Conservation (phyloP, 495 filamentous ascomycete genomes). For the Geoglossum glabrum region DNA sequence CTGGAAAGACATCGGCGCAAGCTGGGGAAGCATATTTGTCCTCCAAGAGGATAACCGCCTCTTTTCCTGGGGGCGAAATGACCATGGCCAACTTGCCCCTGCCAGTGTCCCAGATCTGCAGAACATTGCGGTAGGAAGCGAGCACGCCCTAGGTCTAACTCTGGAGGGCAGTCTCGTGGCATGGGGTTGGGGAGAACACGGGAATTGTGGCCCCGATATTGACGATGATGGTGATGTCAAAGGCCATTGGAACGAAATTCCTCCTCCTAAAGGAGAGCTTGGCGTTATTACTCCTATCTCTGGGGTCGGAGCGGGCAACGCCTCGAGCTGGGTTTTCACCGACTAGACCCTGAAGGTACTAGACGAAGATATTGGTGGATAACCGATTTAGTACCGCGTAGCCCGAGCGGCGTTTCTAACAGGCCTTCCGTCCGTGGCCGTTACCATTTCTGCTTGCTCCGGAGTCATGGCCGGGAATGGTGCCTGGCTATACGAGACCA, state of each 20-base stretch:
- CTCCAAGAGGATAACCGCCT: conserved; percentile 34
- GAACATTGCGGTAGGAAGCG: conserved; percentile 60
- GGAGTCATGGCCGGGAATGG: no score
- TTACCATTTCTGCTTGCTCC: no score
- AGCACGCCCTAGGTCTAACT: conserved; percentile 57
- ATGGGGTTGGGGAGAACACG: conserved; percentile 97
- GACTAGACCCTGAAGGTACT: conserved; percentile 10
- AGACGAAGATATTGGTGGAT: conserved; percentile 9
- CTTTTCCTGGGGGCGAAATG: conserved; percentile 55
- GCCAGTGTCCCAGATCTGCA: conserved; percentile 26
- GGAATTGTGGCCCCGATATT: conserved; percentile 63
- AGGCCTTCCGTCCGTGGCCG: no score
- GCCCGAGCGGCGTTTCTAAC: no score
- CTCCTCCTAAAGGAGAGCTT: conserved; percentile 16
- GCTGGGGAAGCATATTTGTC: conserved; percentile 69
- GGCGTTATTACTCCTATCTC: conserved; percentile 18
- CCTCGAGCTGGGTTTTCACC: conserved; percentile 58
- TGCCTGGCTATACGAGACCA: no score
- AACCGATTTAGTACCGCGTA: neutral
- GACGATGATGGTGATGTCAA: conserved; percentile 42
- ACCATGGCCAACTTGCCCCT: conserved; percentile 64
- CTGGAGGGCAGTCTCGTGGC: conserved; percentile 38
- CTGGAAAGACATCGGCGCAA: conserved; percentile 46
- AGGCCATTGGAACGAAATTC: conserved; percentile 39
- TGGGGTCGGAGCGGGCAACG: conserved; percentile 50